Conservation (phyloP, 2,329 filamentous ascomycete species). For the Dactylonectria estremocensis region DNA sequence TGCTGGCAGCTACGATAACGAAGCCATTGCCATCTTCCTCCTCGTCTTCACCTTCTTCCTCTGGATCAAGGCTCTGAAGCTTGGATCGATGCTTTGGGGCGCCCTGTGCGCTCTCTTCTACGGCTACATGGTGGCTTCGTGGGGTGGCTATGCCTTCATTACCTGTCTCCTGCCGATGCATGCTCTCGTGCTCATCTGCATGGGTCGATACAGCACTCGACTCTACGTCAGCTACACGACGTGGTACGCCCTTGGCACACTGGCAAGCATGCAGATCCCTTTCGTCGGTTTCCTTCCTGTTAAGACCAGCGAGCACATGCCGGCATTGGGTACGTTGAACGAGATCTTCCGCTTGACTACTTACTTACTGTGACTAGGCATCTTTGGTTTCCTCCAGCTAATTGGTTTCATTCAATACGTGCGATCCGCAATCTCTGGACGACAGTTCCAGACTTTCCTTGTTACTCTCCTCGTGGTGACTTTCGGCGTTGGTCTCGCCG, state of each 20-base stretch:
- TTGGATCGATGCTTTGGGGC: conserved; percentile 97
- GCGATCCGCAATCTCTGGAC: conserved; percentile 87
- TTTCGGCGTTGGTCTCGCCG: conserved; percentile 80
- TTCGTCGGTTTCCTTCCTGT: conserved; percentile 98
- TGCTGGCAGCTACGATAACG: conserved; percentile 98
- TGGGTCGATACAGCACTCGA: conserved; percentile 95
- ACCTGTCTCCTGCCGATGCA: conserved; percentile 97
- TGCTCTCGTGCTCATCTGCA: conserved; percentile 92
- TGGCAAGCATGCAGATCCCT: conserved; percentile 99
- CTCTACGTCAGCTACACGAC: conserved; percentile 98
- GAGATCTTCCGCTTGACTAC: background rate
- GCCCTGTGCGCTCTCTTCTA: conserved; percentile 96
- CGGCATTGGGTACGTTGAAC: conserved; percentile 79
- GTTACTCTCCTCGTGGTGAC: conserved; percentile 81
- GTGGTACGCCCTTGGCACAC: conserved; percentile 95
- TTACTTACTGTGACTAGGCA: conserved; percentile 67
- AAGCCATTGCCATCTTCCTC: conserved; percentile 99
- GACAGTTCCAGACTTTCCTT: conserved; percentile 94
- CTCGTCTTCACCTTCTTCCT: conserved; percentile 98
- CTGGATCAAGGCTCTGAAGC: conserved; percentile 99
- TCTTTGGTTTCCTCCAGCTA: conserved; percentile 96
- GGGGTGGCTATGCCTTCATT: conserved; percentile 99
- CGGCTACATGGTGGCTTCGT: conserved; percentile 99
- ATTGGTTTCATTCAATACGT: conserved; percentile 94
- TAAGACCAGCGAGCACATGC: conserved; percentile 98